A percentile compares a stretch with the other conserved stretches of the same genome.
Evolutionary conservation across 306 rosid genomes (phyloP).

Genomic region (Gastrolobium villosum): DNA sequence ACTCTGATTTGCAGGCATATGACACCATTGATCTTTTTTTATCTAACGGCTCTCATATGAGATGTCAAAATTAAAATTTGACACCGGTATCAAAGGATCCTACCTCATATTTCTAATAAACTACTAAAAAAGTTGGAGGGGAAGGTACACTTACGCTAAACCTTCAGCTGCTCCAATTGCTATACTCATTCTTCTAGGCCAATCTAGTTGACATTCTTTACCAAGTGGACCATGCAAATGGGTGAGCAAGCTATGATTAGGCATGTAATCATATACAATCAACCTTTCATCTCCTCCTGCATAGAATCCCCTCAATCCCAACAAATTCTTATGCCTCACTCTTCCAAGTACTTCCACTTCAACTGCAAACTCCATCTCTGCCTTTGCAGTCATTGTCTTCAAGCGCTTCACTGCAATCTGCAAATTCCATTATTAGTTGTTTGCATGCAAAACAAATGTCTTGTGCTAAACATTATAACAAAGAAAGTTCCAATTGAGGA

Average conservation of each 20-base stretch:
- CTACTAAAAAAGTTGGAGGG: neutral
- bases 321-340: conserved; percentile 79
- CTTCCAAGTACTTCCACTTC: conserved; percentile 89
- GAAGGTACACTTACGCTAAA: conserved; percentile 60
- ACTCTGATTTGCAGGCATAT: no score
- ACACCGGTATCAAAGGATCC: no score
- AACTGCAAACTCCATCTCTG: conserved; percentile 92
- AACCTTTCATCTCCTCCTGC: conserved; percentile 87
- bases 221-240: conserved; percentile 83
- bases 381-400: conserved; percentile 76
- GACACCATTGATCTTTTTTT: no score
- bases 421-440: neutral
- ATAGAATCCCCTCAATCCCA: conserved; percentile 80
- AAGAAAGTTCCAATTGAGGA: neutral
- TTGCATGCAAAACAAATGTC: neutral
- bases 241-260: conserved; percentile 78
- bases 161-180: conserved; percentile 86
- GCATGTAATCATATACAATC: conserved; percentile 86
- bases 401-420: conserved; percentile 89
- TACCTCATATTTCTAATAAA: no score
- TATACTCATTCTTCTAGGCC: conserved; percentile 72
- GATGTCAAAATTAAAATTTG: no score
- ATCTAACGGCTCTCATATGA: no score
- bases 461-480: neutral
- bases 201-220: conserved; percentile 65